A percentile compares a stretch with the other conserved stretches of the same genome.
Conservation (phyloP, 2,329 filamentous ascomycete species). For the Polytolypa hystricis region DNA sequence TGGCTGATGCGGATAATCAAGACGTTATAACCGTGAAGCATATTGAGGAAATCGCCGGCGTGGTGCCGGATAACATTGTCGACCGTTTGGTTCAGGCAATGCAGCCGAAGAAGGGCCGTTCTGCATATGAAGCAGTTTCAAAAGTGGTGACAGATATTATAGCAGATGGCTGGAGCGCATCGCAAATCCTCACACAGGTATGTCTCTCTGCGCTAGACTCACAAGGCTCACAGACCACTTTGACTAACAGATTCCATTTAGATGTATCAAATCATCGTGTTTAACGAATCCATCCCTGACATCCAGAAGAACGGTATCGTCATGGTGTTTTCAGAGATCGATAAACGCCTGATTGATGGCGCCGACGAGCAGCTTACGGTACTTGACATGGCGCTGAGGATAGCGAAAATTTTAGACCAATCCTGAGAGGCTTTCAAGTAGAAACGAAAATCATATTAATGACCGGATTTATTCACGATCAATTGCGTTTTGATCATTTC, state of each 20-base stretch:
- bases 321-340: conserved; percentile 79
- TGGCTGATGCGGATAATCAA: conserved; percentile 38
- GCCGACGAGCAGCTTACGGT: conserved; percentile 91
- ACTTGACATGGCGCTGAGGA: conserved; percentile 70
- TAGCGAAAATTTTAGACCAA: conserved; percentile 57
- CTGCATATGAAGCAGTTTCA: conserved; percentile 62
- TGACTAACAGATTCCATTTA: conserved; percentile 23
- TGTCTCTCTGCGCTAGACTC: conserved; percentile 14
- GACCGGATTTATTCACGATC: too few species aligned
- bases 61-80: conserved; percentile 70
- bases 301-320: conserved; percentile 84
- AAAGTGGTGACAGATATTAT: conserved; percentile 80
- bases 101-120: conserved; percentile 54
- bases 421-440: too few species aligned
- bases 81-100: conserved; percentile 61
- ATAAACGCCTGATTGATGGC: conserved; percentile 89
- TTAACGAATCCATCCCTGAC: conserved; percentile 73
- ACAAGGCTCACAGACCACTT: neutral
- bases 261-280: conserved; percentile 73
- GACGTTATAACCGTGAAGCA: conserved; percentile 59
- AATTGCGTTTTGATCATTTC: too few species aligned
- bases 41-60: conserved; percentile 90
- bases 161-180: conserved; percentile 92
- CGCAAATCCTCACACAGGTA: conserved; percentile 74
- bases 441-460: too few species aligned